Conservation (phyloP, 2,329 filamentous ascomycete species). For the Stachybotrys echinatus region DNA sequence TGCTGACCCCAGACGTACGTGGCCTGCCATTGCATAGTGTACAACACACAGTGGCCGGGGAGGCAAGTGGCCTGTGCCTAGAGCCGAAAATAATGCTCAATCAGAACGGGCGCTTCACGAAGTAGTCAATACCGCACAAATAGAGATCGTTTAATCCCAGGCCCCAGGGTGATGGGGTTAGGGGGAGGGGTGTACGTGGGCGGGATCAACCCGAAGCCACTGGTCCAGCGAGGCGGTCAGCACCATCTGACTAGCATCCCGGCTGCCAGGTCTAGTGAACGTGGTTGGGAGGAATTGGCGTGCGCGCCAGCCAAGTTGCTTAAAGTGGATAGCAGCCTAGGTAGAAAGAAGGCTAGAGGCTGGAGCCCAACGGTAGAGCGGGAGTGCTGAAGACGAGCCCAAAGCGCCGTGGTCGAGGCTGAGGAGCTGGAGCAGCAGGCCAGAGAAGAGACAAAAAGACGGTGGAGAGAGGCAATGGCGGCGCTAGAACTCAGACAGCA, state of each 20-base stretch:
- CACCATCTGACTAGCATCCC: background rate
- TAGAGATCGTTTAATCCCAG: background rate
- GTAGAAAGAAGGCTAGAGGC: slow-evolving; percentile 13
- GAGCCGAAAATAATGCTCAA: background rate
- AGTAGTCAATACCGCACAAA: background rate
- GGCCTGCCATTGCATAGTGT: background rate
- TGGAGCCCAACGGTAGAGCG: slow-evolving; percentile 12
- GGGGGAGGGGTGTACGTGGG: background rate
- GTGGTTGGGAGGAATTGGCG: background rate
- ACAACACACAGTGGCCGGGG: background rate
- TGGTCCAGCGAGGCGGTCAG: background rate
- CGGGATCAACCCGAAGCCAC: background rate
- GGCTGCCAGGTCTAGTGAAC: background rate
- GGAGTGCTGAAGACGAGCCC: slow-evolving; percentile 11
- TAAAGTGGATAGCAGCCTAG: slow-evolving; percentile 6
- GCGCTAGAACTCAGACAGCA: no score
- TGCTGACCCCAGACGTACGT: background rate
- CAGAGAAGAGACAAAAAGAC: slow-evolving; percentile 20
- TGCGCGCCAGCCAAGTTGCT: background rate
- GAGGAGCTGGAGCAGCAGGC: slow-evolving; percentile 6
- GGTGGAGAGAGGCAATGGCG: background rate
- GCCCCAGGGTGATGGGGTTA: background rate
- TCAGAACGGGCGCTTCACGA: background rate
- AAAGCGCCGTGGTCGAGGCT: slow-evolving; percentile 13
- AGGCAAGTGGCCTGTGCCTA: background rate